phyloP scores from a whole-genome alignment of 345 rosid species.

The Carallia brachiata region DNA sequence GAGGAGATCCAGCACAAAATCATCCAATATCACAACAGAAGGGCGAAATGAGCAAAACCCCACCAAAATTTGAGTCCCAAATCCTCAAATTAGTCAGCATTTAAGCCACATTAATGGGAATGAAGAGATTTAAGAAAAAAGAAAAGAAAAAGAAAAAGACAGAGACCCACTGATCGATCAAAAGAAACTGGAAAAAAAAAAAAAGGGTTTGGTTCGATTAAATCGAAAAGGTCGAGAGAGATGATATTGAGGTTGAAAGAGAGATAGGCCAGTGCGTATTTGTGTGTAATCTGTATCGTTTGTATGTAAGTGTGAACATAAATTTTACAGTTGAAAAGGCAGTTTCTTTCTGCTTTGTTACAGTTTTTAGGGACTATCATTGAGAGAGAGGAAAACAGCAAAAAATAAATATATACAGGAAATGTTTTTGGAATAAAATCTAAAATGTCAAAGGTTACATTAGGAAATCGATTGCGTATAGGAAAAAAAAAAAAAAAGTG shows the following conservation, averaged over 20 bases:
- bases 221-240: background rate
- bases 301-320: background rate
- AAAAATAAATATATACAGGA: no score
- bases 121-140: background rate
- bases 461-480: no score
- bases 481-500: no score
- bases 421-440: no score
- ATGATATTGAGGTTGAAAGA: background rate
- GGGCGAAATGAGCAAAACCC: constrained; percentile 3
- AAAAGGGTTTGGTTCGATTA: no score
- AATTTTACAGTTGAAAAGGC: no score
- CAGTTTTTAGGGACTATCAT: no score
- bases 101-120: constrained; percentile 20
- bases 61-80: constrained; percentile 17
- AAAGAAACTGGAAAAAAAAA: background rate
- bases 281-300: background rate
- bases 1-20: constrained; percentile 16
- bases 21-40: constrained; percentile 17
- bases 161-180: background rate
- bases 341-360: no score
- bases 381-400: no score
- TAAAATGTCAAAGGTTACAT: no score
- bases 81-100: constrained; percentile 23
- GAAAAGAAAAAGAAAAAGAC: no score
- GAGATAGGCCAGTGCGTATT: no score